Evolutionary conservation across 352 stramenopile species (phyloP), one percentile per base, ranked within the genome.

Genomic region (Phytophthora tubulina): DNA sequence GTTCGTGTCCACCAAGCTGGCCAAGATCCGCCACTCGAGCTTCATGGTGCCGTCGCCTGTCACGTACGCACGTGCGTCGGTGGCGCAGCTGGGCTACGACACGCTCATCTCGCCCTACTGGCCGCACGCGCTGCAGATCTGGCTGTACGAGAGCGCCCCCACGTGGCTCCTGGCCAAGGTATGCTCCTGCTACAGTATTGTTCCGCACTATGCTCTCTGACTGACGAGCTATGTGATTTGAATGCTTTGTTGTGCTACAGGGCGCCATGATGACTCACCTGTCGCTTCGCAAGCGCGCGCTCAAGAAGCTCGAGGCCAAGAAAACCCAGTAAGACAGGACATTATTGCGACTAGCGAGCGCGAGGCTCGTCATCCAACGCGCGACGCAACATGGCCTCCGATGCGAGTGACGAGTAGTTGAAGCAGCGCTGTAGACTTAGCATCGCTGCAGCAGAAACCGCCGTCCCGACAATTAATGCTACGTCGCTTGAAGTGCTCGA

Each of bases 1-100:
- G 84, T 99, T 99, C 70, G 97, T 99, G 63, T 97, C 97, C 38
- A 99, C 98, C 30, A 99, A 99, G 85, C 83, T 99, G 51, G 97
- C 97, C 60, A 99, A 99, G 84, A 98, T 99, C 86, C 92, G 97
- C 57, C 96, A 98, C 68, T 78, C 95, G 63, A 96, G 79, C 63
- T 89, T 99, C 66, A 95, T 94, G 72, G 96, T 99, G 58, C 97
- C 97, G 32, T 95, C 85, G 54, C 91, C 97, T 7, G 70, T 88
- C 9, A 90, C 90, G 39, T 99, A 98, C 86, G 97, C 95, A 53
- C 88, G 88, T 57, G 84, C 96, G 27, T 97, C 90, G 8, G 91
- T 99, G 50, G 90, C 84, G 44, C 97, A 96, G 66, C 91, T 99
- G 57, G 97, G 97, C 57, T 96, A 98, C 73, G 92, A 96, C 64